Base-by-base conservation (phyloP, 305 asterid genomes). In the Fraxinus baroniana region DNA sequence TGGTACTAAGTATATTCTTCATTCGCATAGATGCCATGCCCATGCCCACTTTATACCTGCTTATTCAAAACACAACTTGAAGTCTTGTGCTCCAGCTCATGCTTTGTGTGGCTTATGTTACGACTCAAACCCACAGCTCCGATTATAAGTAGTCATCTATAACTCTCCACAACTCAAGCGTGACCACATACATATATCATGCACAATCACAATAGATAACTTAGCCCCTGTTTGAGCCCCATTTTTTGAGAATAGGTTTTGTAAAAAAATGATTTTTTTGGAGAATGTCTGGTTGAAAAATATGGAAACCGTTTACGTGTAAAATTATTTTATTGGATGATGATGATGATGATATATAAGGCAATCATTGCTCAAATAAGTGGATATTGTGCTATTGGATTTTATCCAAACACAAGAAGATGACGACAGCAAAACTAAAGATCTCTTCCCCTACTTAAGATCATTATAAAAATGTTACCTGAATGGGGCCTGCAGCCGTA, bases 401-500 rank as follows among this genome's bases (percentile, higher is more conserved):
- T 46, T 46, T 46, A 46, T 46, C 57, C 57, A 46, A 46, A 46
- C 57, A 46, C n/a, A 46, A 46, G 57, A 46, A 46, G 18, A 46
- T 0, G n/a, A 46, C 15, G 18, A 13, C 57, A 46, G 57, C 18
- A 46, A 6, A 46, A 46, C 57, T 46, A 13, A 15, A 46, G 10
- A 39, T 39, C 68, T 20, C n/a, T 46, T 41, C 32, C 10, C 18
- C 62, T 6, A 37, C 28, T 18, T 13, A 46, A 49, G 41, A 33
- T 22, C 12, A 9, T 28, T 7, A 5, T 60, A 57, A 32, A 78
- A 33, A 83, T 41, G 57, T 52, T 83, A 91, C 94, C 94, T 91
- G 93, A 76, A 91, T 81, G 5, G 92, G 92, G 64, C 94, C 92
- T 2, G 92, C 93, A 81, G 94, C 94, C 3, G 64, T 88, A 80